These are phyloP conservation scores for Lactarius deliciosus DNA, from an alignment of 768 basidiomycete genomes.

Conservation along the genomic window DNA sequence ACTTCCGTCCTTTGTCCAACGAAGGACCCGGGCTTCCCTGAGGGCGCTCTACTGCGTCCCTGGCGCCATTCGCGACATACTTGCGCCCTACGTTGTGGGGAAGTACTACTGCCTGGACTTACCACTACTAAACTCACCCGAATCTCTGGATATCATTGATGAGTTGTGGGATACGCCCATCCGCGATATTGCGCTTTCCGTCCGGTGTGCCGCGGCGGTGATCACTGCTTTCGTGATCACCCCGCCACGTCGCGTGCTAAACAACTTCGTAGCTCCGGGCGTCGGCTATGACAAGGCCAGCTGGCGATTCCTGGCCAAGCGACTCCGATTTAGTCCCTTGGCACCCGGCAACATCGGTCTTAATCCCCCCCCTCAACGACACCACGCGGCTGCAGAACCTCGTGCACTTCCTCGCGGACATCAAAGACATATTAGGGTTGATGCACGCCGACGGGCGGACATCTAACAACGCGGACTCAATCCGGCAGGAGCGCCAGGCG, in stretches of 20 bases:
- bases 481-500: too few relatives aligned
- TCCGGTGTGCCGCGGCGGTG: neutral
- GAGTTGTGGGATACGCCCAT: neutral
- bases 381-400: too few relatives aligned
- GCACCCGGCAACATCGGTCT: too few relatives aligned
- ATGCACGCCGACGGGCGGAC: too few relatives aligned
- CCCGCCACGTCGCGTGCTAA: neutral
- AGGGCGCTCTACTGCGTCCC: neutral
- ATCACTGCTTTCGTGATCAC: neutral
- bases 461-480: too few relatives aligned
- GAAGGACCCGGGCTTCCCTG: neutral
- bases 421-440: too few relatives aligned
- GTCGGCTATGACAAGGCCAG: neutral
- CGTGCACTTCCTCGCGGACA: too few relatives aligned
- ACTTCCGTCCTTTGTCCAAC: neutral
- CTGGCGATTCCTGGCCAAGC: neutral
- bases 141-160: neutral
- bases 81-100: neutral
- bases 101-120: neutral
- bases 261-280: neutral
- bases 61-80: neutral
- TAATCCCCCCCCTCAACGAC: too few relatives aligned
- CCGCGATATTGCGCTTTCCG: neutral
- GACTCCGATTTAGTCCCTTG: neutral
- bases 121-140: neutral